Percentiles rank a stretch among this genome's conserved stretches.
phyloP scores from a whole-genome alignment of 2,329 filamentous ascomycete species.

The Xylariaceae sp. region DNA sequence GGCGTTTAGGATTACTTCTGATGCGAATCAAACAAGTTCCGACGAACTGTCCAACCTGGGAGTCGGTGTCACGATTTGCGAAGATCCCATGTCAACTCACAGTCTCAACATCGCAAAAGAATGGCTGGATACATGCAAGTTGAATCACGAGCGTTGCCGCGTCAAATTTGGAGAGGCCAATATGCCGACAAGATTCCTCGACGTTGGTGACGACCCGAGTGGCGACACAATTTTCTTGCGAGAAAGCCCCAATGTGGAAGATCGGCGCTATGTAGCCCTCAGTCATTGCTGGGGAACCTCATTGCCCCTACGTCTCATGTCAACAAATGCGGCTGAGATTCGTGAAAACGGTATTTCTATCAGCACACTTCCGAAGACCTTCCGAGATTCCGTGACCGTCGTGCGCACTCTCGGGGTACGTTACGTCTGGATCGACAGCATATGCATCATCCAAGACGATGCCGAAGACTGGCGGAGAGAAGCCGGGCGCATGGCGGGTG shows the following conservation, averaged over 20 bases:
- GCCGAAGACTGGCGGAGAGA: constrained; percentile 12
- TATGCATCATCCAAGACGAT: constrained; percentile 6
- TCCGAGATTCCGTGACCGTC: neutral
- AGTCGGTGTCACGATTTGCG: neutral
- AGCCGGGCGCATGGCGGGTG: constrained; percentile 6
- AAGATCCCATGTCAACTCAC: neutral
- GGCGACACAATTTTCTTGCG: neutral
- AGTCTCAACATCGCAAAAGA: neutral
- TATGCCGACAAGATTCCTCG: constrained; percentile 3
- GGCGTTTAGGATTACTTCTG: neutral
- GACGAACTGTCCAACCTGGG: neutral
- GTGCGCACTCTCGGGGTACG: constrained; percentile 4
- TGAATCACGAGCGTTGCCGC: constrained; percentile 2
- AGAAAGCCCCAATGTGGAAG: neutral
- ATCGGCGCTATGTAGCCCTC: neutral
- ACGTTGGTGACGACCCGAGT: neutral
- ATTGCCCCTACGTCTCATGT: neutral
- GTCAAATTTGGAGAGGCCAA: neutral
- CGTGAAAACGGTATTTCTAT: neutral
- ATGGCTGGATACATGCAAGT: constrained; percentile 1
- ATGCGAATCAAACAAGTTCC: neutral
- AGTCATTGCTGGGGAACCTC: neutral
- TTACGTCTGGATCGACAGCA: constrained; percentile 13
- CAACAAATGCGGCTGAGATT: neutral
- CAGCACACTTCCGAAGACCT: neutral